phyloP scores from a whole-genome alignment of 768 basidiomycete genomes.

The Russula compacta region DNA sequence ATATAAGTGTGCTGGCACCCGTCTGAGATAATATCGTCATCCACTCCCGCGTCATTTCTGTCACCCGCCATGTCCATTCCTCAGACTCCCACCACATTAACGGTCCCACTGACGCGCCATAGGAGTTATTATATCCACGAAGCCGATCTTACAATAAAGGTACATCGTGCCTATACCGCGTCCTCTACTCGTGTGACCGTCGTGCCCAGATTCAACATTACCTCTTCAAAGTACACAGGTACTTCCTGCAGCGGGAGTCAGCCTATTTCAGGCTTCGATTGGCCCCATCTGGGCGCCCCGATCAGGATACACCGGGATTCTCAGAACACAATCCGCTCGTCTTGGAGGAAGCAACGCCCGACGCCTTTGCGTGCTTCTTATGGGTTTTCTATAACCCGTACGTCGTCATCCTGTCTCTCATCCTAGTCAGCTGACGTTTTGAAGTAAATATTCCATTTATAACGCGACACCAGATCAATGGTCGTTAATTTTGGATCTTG shows the following conservation, averaged over 20 bases:
- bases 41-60: background rate
- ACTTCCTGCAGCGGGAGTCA: constrained; percentile 10
- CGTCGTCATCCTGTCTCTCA: constrained; percentile 5
- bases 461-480: constrained; percentile 34
- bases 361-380: constrained; percentile 27
- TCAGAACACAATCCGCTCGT: constrained; percentile 26
- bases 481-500: constrained; percentile 33
- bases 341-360: constrained; percentile 23
- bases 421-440: background rate
- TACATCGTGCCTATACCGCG: background rate
- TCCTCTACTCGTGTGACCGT: background rate
- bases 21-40: background rate
- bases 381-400: constrained; percentile 31
- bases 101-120: background rate
- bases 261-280: constrained; percentile 1
- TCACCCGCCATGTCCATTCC: background rate
- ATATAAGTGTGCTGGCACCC: constrained; percentile 5
- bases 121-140: constrained; percentile 12
- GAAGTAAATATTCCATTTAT: constrained; percentile 32
- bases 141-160: background rate
- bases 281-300: background rate
- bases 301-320: constrained; percentile 24
- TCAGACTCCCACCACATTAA: background rate
- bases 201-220: constrained; percentile 4
- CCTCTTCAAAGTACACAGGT: constrained; percentile 8